Base-by-base conservation (phyloP, 106 monocot genomes). In the Allium cepa region DNA sequence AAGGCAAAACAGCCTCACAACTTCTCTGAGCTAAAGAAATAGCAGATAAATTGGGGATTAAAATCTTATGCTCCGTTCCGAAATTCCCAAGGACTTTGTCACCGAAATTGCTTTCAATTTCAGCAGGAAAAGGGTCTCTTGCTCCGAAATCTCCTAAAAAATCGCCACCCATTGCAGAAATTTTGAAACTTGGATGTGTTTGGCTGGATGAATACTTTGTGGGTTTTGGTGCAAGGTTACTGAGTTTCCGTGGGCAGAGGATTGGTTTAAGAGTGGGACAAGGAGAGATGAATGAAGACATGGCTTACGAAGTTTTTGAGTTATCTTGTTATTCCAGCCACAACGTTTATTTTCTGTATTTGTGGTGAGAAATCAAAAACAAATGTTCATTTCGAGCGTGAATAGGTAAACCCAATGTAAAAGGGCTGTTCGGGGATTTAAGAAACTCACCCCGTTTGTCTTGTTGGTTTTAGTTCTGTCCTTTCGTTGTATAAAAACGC, bases 121-220 rank as follows among this genome's bases (percentile, higher is more conserved):
- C 95, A 12, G 18, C 85, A 47, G 91, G 85, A 68, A 83, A 91
- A 2, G 95, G 95, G 64, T 95, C 95, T 15, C 95, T 67, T 16
- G 95, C 91, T 48, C 95, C 95, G 59, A 85, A 74, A 69, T 95
- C 95, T 13, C 95, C 94, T 55, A 94, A 71, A 18, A 94, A 48
- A 68, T 85, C 85, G 28, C 17, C 48, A 28, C 69, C 76, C 53
- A 52, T 59, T 36, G 77, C 82, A 8, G 75, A 64, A 28, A 63
- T 47, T 17, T 22, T 55, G 50, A 22, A 46, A 9, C 47, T 16
- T n/a, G 27, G 57, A 60, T 26, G 26, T 22, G 10, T 60, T 22
- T 36, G 36, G 36, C 36, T 36, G 36, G 36, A 36, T 36, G 36
- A 36, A 36, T 36, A 36, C 36, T 36, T 36, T 5, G 36, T 36